Evolutionary conservation across 352 stramenopile genomes (phyloP), one percentile per base, ranked within the genome.

Genomic region (Phytopythium montanum): DNA sequence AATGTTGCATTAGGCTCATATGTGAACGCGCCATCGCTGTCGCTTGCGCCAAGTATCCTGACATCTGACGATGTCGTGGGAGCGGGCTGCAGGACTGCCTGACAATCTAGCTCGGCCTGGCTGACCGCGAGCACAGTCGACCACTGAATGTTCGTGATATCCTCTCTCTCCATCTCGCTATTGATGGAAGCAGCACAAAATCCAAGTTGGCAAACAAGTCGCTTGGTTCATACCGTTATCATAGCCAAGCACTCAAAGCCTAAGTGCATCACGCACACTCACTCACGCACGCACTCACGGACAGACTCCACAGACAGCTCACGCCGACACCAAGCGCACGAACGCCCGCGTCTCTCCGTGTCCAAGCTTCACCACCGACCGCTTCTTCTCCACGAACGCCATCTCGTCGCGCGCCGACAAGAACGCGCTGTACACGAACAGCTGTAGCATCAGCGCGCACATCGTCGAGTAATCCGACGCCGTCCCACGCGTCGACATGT

Each of bases 351-450:
- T 55, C 49, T 55, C 49, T 5, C 49, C 49, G 49, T 55, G 49
- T 1, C 49, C 49, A 39, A 42, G 29, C 49, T 16, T 29, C 49
- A 42, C 49, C 49, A 55, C 5, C 28, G 29, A 42, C 49, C 49
- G 49, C 49, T 34, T 29, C 49, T 55, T 55, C 49, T 26, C 29
- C 49, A 55, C 49, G 49, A 55, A 55, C 49, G 49, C 49, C 49
- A 55, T 42, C 49, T 55, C 49, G 49, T 42, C 49, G 19, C 49
- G 49, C 29, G 28, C 29, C 49, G 28, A 28, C 29, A 29, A 0
- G 28, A 55, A 55, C 29, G 49, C 49, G 8, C 16, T 26, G 2
- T 18, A 54, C 14, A 54, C 29, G 26, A 23, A 54, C 48, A 36
- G 21, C 10, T 31, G 45, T 16, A 52, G 6, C 45, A 52, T 10